Evolutionary conservation across 257 asterid genomes (phyloP).

Genomic region (Solanum chiquidenum): DNA sequence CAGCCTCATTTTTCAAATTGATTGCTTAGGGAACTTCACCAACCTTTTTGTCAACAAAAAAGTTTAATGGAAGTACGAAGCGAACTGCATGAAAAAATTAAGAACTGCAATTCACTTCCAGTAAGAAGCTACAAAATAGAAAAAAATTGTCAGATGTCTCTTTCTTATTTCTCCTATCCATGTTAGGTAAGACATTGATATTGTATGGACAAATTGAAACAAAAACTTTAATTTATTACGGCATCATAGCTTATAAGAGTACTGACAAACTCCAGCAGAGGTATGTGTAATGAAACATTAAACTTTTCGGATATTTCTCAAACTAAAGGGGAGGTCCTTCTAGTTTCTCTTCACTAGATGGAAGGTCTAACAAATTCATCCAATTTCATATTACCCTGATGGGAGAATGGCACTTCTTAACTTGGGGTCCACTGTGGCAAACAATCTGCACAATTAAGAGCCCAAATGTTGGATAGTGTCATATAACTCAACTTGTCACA

Average conservation of each 20-base stretch:
- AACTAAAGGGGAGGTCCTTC: background rate
- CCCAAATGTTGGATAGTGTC: slow-evolving; percentile 4
- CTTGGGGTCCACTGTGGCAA: slow-evolving; percentile 96
- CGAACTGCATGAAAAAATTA: background rate
- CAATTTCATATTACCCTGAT: slow-evolving; percentile 49
- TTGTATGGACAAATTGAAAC: background rate
- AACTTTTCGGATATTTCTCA: background rate
- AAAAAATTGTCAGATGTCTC: background rate
- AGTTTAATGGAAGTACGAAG: background rate
- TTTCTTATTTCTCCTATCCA: background rate
- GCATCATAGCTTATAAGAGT: background rate
- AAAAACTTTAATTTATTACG: background rate
- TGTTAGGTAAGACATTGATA: background rate
- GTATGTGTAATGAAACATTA: background rate
- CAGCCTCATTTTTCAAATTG: background rate
- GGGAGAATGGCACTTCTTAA: slow-evolving; percentile 77
- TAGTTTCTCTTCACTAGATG: background rate
- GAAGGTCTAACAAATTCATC: slow-evolving; percentile 6
- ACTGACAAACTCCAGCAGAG: background rate
- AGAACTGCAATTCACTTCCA: background rate
- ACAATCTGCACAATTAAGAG: slow-evolving; percentile 51
- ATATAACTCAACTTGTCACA: background rate
- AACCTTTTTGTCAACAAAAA: background rate
- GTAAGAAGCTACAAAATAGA: background rate
- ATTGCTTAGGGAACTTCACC: background rate